Evolutionary conservation across 2,329 filamentous ascomycete species (phyloP), one percentile per base, ranked within the genome.

Genomic region (Talaromyces pinophilus): DNA sequence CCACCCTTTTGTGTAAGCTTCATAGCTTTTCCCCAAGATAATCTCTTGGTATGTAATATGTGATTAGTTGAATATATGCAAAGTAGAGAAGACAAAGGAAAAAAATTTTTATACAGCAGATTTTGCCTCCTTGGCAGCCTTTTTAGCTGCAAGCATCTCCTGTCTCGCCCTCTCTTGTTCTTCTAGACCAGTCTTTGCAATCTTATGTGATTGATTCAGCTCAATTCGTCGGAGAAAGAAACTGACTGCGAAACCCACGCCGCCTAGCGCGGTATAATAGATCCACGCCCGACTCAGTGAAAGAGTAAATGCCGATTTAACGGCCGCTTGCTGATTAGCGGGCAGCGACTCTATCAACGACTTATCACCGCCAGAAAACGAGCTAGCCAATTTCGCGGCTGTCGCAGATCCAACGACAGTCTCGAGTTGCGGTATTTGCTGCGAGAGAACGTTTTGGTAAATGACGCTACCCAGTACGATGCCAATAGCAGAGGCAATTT

Each of bases 391-490:
- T 19, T 67, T n/a, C 2, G 59, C 69, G 28, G 72, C 76, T 1
- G 69, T 71, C n/a, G 76, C 61, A 8, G 74, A 67, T 4, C 75
- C 75, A 7, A 81, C 70, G 48, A 73, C 71, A 10, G 69, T 68
- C 6, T 69, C 62, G 5, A 81, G 72, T 15, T 68, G 64, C 5
- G 67, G 67, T 35, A 74, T 67, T 65, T 79, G 76, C 38, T 76
- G 70, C 5, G 70, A 59, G 64, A 82, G 74, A 17, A 78, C 67
- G 68, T 79, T 79, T 50, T 79, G 76, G 69, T 78, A 79, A 62
- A 85, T 77, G 59, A 85, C 83, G 5, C 82, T 85, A 63, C 86
- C 87, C 35, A 88, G 75, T 28, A 88, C 87, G 66, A 88, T 81
- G 10, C 85, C 85, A 28, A 88, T 81, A 50, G 85, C 81, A 0